Base-by-base conservation (phyloP, 192 early-diverging fungal genomes). In the Obelidium mucronatum region DNA sequence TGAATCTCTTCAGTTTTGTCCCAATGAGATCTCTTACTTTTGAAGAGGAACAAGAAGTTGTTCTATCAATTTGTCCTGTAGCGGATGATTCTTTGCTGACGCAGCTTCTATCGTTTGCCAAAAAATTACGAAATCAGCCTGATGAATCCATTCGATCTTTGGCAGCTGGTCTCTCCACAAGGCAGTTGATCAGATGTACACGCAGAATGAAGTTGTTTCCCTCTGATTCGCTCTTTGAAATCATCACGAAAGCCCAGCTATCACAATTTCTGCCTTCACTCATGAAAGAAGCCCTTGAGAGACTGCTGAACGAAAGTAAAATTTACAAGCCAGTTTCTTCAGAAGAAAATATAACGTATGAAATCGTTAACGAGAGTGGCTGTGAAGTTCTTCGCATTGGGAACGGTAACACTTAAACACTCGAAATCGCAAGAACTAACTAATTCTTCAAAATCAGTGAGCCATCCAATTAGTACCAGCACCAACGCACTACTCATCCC, bases 121-220 rank as follows among this genome's bases (percentile, higher is more conserved):
- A 87, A 56, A 79, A 81, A 40, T 78, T 93, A 35, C 80, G 90
- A 28, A 78, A 75, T 51, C 84, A 84, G 44, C 81, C 79, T 3
- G 88, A 91, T 74, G 70, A 72, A 24, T 24, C 54, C 3, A 22
- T 72, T 6, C 17, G 35, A n/a, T 72, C 70, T 5, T 37, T 72
- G n/a, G 52, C 70, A 6, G 83, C 81, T 26, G 89, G 53, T 87
- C 75, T 94, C 40, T 92, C 92, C 5, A 93, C 92, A 54, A 85
- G 92, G 35, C 92, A 93, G 84, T 79, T 94, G 53, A 86, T 93
- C 71, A 87, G 92, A 51, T 90, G 90, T 54, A 88, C 90, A 63
- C 86, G 88, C 63, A 86, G 89, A 40, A 48, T 92, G 53, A 79
- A 88, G 2, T 78, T 84, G 3, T 93, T 91, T 76, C 87, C 88